phyloP scores from a whole-genome alignment of 2,329 filamentous ascomycete genomes.

The Chaetomium olivaceum region DNA sequence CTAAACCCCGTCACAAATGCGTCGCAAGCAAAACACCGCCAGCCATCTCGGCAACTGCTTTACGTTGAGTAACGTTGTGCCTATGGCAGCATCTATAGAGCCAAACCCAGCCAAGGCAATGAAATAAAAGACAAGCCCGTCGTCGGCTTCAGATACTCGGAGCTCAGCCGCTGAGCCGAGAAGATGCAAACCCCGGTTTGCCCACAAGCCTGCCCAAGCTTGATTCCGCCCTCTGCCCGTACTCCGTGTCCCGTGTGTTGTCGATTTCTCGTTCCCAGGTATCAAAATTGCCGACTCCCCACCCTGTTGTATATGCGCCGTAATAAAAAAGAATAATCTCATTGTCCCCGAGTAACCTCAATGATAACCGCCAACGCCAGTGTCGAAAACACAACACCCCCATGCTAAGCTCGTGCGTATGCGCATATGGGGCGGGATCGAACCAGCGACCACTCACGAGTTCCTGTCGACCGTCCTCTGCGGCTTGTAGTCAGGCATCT shows the following conservation, averaged over 20 bases:
- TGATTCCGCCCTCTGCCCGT: background rate
- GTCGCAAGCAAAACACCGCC: background rate
- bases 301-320: slow-evolving; percentile 9
- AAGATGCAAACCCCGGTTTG: background rate
- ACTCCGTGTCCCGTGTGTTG: background rate
- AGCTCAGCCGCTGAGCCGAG: background rate
- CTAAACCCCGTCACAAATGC: background rate
- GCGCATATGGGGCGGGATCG: slow-evolving; percentile 9
- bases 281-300: slow-evolving; percentile 10
- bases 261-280: slow-evolving; percentile 10
- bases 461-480: slow-evolving; percentile 55
- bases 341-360: background rate
- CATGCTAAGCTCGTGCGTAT: background rate
- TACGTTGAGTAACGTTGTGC: background rate
- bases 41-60: background rate
- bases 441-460: slow-evolving; percentile 23
- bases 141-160: background rate
- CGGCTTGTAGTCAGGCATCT: slow-evolving; percentile 80
- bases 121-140: background rate
- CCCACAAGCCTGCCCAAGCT: background rate
- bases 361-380: background rate
- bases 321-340: slow-evolving; percentile 4
- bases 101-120: background rate
- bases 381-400: background rate
- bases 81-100: background rate